These are phyloP conservation scores for Sphagnum contortum DNA, from an alignment of 225 moss, liverwort and hornwort genomes.

Conservation along the genomic window DNA sequence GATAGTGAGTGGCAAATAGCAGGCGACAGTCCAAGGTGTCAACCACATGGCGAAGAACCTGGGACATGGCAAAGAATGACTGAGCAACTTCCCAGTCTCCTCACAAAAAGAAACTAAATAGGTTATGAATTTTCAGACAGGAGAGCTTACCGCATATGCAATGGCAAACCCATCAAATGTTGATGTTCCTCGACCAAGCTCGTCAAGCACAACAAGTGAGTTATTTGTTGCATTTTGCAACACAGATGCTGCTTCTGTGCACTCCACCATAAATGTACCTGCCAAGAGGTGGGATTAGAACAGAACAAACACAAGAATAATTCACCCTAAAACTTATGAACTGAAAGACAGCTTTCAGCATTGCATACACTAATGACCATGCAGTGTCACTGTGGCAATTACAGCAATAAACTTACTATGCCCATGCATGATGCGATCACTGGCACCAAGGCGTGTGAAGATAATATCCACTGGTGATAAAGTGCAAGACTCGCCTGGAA, in stretches of 20 bases:
- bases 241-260: conserved; percentile 80
- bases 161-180: conserved; percentile 95
- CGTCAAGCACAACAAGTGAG: conserved; percentile 80
- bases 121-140: too few species aligned
- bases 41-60: conserved; percentile 70
- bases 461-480: conserved; percentile 83
- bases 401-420: conserved; percentile 47
- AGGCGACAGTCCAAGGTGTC: conserved; percentile 68
- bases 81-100: too few species aligned
- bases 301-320: too few species aligned
- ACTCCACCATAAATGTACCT: conserved; percentile 98
- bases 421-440: conserved; percentile 86
- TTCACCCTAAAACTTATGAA: too few species aligned
- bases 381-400: background rate
- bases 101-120: too few species aligned
- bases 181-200: conserved; percentile 90
- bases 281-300: conserved; percentile 8
- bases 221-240: conserved; percentile 73
- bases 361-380: too few species aligned
- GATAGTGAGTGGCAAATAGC: conserved; percentile 89
- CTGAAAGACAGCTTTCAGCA: too few species aligned
- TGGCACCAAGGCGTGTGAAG: conserved; percentile 86
- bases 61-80: conserved; percentile 7
- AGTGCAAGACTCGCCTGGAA: conserved; percentile 62
- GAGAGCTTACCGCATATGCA: conserved; percentile 65